Conservation (phyloP, 441 rosid species). For the Gossypium davidsonii region DNA sequence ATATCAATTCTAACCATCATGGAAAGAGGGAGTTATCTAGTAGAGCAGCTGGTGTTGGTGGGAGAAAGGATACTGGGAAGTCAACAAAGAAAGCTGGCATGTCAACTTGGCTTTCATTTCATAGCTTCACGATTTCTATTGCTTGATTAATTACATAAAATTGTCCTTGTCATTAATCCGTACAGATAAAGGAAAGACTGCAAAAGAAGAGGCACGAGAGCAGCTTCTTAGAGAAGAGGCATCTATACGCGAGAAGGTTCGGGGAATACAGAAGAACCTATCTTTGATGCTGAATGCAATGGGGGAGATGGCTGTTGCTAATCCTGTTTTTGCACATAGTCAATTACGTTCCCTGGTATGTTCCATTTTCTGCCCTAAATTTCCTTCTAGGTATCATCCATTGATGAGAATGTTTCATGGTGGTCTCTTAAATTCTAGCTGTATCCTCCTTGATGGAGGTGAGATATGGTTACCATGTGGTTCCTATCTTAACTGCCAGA, state of each 20-base stretch:
- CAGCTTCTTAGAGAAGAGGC: slow-evolving; percentile 92
- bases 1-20: slow-evolving; percentile 43
- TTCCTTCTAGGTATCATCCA: neutral
- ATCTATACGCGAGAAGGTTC: slow-evolving; percentile 62
- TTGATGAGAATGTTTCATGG: neutral
- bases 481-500: neutral
- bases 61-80: slow-evolving; percentile 69
- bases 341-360: slow-evolving; percentile 90
- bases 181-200: slow-evolving; percentile 84
- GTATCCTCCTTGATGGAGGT: slow-evolving; percentile 12
- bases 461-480: neutral
- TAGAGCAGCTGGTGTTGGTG: slow-evolving; percentile 65
- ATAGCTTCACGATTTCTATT: slow-evolving; percentile 14
- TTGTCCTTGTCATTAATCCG: slow-evolving; percentile 9
- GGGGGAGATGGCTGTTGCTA: slow-evolving; percentile 86
- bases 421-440: neutral
- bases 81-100: slow-evolving; percentile 67
- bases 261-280: slow-evolving; percentile 54
- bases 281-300: slow-evolving; percentile 74
- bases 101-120: slow-evolving; percentile 18
- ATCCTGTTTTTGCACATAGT: slow-evolving; percentile 95
- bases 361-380: neutral
- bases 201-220: slow-evolving; percentile 97
- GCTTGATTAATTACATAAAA: neutral
- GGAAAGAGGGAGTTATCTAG: slow-evolving; percentile 54